Evolutionary conservation across 2,329 filamentous ascomycete genomes (phyloP).

Genomic region (Davidsoniella australis): DNA sequence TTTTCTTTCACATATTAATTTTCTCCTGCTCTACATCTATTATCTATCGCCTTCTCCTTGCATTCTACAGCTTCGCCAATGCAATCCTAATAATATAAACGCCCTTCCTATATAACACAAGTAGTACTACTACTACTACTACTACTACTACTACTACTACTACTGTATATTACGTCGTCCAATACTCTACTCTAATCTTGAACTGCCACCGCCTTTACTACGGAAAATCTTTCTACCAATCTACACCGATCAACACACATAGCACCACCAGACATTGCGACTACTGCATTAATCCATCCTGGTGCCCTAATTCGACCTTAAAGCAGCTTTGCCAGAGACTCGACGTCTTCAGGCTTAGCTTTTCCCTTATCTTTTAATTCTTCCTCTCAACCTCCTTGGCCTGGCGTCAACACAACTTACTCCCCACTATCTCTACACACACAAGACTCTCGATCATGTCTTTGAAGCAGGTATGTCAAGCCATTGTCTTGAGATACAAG

Average conservation of each 20-base stretch:
- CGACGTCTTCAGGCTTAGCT: constrained; percentile 3
- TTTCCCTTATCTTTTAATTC: background rate
- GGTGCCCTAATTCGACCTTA: too few relatives aligned
- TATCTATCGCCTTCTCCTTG: background rate
- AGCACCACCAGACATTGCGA: too few relatives aligned
- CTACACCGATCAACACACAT: too few relatives aligned
- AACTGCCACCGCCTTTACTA: too few relatives aligned
- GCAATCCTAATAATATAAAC: background rate
- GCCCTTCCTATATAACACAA: background rate
- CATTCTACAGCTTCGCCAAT: background rate
- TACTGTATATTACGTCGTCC: background rate
- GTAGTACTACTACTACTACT: background rate
- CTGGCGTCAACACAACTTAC: constrained; percentile 4
- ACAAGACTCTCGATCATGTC: constrained; percentile 29
- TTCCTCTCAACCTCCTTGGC: constrained; percentile 1
- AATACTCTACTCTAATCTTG: too few relatives aligned
- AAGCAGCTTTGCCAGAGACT: background rate
- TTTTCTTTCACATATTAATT: constrained; percentile 8
- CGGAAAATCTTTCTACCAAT: too few relatives aligned
- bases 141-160: background rate
- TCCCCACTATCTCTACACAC: constrained; percentile 6
- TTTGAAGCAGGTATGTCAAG: constrained; percentile 37
- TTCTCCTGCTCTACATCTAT: constrained; percentile 8
- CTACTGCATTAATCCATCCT: too few relatives aligned
- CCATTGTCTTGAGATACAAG: background rate